Evolutionary conservation across 805 yeast species (phyloP), one percentile per base, ranked within the genome.

Genomic region (Saccharomycopsis microspora): DNA sequence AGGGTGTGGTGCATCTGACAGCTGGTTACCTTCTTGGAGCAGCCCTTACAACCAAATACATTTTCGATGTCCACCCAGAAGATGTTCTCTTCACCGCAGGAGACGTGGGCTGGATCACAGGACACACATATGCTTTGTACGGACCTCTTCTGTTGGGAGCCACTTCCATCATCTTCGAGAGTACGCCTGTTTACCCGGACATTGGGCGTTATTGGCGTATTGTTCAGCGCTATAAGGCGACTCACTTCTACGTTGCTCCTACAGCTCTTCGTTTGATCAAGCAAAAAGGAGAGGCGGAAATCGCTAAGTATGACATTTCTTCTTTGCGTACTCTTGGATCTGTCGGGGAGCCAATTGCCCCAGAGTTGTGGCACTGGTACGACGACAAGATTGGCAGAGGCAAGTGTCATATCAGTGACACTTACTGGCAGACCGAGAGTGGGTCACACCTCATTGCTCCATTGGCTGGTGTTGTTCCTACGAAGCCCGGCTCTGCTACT

Each of bases 281-380:
- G 63, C 77, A 89, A 64, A 94, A 94, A 46, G 98, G 98, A 58
- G 86, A 85, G 63, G 76, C 78, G 43, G 85, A 74, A 62, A 85
- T 93, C 61, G 78, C 74, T 52, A 79, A 82, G 57, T 87, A 82
- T 63, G 93, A 88, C 64, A 76, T 88, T 55, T 76, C 83, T 27
- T 80, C 94, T n/a, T 68, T 93, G 60, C 82, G 97, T 66, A 87
- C 88, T 27, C 74, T 90, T 56, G 98, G 98, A 51, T 86, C 97
- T 11, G 98, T 90, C 44, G 98, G 98, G 64, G 98, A 93, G 71
- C 97, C 98, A 57, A 90, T 90, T 64, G 94, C 97, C 42, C 87
- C 95, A 51, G 98, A 93, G 64, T 80, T 93, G 57, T 93, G 97
- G 97, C 94, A 87, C 65, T 93, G 98, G 98, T 93, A 93, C 69